Conservation (phyloP, 1,284 basidiomycete genomes). For the Lignosus rhinocerotis region DNA sequence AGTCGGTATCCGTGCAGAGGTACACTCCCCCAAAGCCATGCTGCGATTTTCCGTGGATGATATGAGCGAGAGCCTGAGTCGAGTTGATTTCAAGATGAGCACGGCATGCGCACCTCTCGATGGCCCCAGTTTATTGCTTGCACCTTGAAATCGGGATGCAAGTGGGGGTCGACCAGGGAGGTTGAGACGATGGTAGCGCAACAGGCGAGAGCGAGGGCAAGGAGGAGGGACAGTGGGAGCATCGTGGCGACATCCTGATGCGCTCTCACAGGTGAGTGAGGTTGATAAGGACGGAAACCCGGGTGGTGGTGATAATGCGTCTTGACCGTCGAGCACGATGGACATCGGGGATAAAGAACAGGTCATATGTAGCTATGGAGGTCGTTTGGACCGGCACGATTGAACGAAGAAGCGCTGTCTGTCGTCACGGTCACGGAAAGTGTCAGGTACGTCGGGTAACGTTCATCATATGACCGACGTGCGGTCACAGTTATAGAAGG, state of each 20-base stretch:
- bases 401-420: not conserved
- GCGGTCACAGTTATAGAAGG: not conserved
- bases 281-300: not conserved
- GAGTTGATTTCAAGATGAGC: not conserved
- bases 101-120: not conserved
- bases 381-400: not conserved
- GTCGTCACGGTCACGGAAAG: not conserved
- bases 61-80: not conserved
- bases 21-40: slow-evolving; percentile 8
- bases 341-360: not conserved
- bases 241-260: not conserved
- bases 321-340: not conserved
- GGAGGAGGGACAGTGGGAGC: not conserved
- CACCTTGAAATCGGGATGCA: not conserved
- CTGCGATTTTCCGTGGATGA: not conserved
- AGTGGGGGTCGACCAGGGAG: not conserved
- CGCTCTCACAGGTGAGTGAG: not conserved
- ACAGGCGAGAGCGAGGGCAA: not conserved
- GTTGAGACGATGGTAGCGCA: not conserved
- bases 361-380: not conserved
- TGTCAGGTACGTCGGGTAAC: not conserved
- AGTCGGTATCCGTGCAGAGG: slow-evolving; percentile 18
- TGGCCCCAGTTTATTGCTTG: not conserved
- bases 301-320: not conserved
- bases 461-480: not conserved